These are phyloP conservation scores for Aspergillus aculeatinus DNA, from an alignment of 2,329 filamentous ascomycete species.

Conservation along the genomic window DNA sequence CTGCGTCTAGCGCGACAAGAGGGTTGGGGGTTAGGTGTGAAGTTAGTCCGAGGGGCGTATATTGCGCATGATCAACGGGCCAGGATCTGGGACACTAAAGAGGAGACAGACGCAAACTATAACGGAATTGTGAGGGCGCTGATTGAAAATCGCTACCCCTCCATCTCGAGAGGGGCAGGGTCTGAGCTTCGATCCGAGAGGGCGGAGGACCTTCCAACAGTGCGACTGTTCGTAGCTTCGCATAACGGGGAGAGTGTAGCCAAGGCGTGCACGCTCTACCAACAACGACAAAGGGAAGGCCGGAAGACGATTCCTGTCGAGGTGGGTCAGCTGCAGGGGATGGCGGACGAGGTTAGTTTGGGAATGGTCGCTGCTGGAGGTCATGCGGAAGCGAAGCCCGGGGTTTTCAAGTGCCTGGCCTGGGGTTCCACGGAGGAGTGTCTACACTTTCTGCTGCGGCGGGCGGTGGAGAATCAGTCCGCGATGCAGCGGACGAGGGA, in stretches of 20 bases:
- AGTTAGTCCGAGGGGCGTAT: constrained; percentile 49
- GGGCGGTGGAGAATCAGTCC: constrained; percentile 70
- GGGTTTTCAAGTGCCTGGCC: constrained; percentile 54
- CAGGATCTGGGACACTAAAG: constrained; percentile 40
- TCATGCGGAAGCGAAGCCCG: constrained; percentile 31
- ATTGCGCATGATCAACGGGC: constrained; percentile 41
- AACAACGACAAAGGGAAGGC: constrained; percentile 42
- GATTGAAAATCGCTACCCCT: constrained; percentile 39
- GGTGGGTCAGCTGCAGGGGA: constrained; percentile 80
- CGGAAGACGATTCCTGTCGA: constrained; percentile 41
- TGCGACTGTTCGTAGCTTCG: constrained; percentile 53
- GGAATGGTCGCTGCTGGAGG: constrained; percentile 38
- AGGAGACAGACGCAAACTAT: constrained; percentile 46
- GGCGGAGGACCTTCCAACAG: constrained; percentile 21
- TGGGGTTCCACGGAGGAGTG: constrained; percentile 57
- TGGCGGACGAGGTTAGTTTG: constrained; percentile 81
- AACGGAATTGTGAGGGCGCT: constrained; percentile 51
- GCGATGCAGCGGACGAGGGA: constrained; percentile 63
- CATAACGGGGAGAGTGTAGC: constrained; percentile 53
- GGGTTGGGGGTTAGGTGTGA: constrained; percentile 45
- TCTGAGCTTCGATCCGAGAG: neutral
- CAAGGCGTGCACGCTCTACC: constrained; percentile 41
- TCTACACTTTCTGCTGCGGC: constrained; percentile 55
- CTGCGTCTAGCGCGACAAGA: constrained; percentile 40
- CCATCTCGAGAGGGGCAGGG: constrained; percentile 13